A percentile compares a stretch with the other conserved stretches of the same genome.
These are phyloP conservation scores for Stentor coeruleus DNA, from an alignment of 73 alveolate species.

Conservation along the genomic window DNA sequence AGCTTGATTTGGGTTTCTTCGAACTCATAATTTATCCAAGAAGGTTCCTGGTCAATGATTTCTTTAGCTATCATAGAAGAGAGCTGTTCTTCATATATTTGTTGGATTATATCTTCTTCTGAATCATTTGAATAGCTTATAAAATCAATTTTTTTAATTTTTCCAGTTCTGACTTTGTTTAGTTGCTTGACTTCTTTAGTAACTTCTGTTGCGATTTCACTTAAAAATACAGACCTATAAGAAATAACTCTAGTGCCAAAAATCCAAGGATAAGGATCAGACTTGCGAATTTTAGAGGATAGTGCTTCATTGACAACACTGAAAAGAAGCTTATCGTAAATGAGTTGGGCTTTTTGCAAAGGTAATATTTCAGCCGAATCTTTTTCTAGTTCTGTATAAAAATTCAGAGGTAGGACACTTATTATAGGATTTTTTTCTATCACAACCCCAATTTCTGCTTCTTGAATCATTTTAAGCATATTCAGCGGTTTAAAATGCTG, in stretches of 20 bases:
- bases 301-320: neutral
- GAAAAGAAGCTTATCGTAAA: neutral
- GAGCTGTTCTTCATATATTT: neutral
- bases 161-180: neutral
- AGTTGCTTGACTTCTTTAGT: neutral
- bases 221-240: neutral
- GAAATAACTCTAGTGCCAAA: neutral
- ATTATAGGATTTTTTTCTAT: neutral
- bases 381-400: too few relatives aligned
- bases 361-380: neutral
- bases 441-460: neutral
- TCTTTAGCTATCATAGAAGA: conserved; percentile 41
- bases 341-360: neutral
- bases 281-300: neutral
- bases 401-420: neutral
- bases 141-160: neutral
- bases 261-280: conserved; percentile 5
- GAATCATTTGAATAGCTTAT: neutral
- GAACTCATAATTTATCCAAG: conserved; percentile 65
- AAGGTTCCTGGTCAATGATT: conserved; percentile 45
- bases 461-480: neutral
- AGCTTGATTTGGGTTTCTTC: conserved; percentile 65
- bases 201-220: neutral
- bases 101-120: neutral
- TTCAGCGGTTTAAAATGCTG: too few relatives aligned